Base-by-base conservation (phyloP, 2,329 filamentous ascomycete species). In the Penicillium sp. region DNA sequence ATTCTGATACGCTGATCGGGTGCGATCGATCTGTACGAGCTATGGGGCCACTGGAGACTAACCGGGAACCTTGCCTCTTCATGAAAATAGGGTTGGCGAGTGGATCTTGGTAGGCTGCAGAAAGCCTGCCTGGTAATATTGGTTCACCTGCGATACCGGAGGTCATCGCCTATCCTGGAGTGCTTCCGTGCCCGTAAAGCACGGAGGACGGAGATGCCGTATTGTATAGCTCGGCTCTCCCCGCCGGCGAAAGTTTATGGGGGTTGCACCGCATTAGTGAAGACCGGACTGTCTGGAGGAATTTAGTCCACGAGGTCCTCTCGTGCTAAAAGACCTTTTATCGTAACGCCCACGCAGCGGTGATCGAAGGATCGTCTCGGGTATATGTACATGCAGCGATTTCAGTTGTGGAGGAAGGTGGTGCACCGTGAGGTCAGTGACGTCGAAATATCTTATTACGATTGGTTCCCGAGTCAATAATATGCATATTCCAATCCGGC, bases 1-100 rank as follows among this genome's bases (percentile, higher is more conserved):
- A 27, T 36, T 46, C 51, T 50, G 36, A 57, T 53, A 53, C 54
- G 51, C 27, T 35, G 45, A 59, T 53, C 56, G 47, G 44, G 10
- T 13, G 2, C 45, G 50, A 55, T 55, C 45, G 48, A 55, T 30
- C 36, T 8, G 9, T 39, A 10, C 18, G 10, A 20, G 13, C 9
- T 13, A 24, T 39, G 18, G 22, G 33, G 5, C 31, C 31, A 18
- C 6, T 35, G 14, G 31, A n/a, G n/a, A n/a, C n/a, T 16, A 8
- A 35, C 31, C n/a, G 18, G 31, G n/a, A 35, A 18, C 31, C n/a
- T 16, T 35, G 31, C 16, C n/a, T 16, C 5, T 35, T 16, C 31
- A n/a, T 18, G n/a, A 18, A 35, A 3, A 35, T 16, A 35, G 6
- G 8, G 14, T 7, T 27, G 2, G 20, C 20, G 20, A 22, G 20